Conservation (phyloP, 495 filamentous ascomycete genomes). For the Xylaria grammica region DNA sequence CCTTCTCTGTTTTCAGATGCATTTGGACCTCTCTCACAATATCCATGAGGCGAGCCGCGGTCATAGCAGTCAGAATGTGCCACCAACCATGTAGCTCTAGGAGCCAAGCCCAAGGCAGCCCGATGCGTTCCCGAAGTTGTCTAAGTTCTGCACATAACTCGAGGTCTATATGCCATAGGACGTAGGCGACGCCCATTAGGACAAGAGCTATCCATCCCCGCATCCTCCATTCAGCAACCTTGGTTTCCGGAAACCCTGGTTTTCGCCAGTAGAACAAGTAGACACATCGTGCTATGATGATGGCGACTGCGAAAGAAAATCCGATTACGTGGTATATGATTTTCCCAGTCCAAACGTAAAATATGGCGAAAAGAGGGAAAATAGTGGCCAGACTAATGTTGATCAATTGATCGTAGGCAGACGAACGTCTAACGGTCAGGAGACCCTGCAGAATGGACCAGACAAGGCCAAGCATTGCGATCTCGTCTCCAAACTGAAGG, state of each 20-base stretch:
- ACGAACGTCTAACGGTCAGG: conserved; percentile 48
- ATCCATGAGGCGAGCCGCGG: conserved; percentile 36
- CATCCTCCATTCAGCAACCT: conserved; percentile 18
- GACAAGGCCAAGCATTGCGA: conserved; percentile 63
- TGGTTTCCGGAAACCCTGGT: conserved; percentile 22
- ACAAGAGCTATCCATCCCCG: conserved; percentile 25
- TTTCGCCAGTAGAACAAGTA: conserved; percentile 30
- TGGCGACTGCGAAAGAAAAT: conserved; percentile 23
- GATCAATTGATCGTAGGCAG: conserved; percentile 31
- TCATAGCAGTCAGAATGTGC: conserved; percentile 60
- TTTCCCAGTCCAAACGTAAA: conserved; percentile 44
- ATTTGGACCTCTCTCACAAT: not conserved
- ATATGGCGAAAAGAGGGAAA: conserved; percentile 34
- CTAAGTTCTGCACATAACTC: conserved; percentile 48
- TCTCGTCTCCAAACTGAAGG: conserved; percentile 58
- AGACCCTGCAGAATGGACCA: conserved; percentile 57
- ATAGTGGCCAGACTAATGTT: conserved; percentile 37
- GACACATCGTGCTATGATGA: conserved; percentile 21
- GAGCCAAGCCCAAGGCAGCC: conserved; percentile 58
- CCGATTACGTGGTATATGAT: conserved; percentile 38
- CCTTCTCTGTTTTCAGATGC: conserved; percentile 2
- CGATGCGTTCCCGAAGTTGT: conserved; percentile 39
- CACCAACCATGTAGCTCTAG: conserved; percentile 68
- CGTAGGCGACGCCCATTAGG: conserved; percentile 45
- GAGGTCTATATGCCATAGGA: conserved; percentile 57